These are phyloP conservation scores for Elaeis guineensis DNA, from an alignment of 176 grass and related monocot species.

Conservation along the genomic window DNA sequence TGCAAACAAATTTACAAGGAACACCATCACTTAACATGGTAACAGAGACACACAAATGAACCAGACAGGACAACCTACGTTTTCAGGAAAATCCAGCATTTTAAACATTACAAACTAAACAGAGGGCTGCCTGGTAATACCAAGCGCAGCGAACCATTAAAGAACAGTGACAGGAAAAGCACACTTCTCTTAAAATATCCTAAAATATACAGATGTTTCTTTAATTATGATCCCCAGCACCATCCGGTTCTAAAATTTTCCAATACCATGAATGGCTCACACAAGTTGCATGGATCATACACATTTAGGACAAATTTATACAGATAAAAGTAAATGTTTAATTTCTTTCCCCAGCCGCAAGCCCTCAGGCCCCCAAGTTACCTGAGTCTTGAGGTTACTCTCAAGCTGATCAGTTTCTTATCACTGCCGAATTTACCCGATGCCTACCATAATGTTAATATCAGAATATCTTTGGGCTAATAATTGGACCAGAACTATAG, in stretches of 20 bases:
- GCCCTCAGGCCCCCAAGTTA: neutral
- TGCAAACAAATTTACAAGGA: too few species aligned
- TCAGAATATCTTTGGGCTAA: conserved; percentile 9
- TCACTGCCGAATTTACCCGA: neutral
- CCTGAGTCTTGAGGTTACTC: neutral
- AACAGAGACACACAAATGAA: too few species aligned
- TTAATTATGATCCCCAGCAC: neutral
- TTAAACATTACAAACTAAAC: too few species aligned
- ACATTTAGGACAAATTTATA: neutral
- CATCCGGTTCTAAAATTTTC: neutral
- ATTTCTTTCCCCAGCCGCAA: neutral
- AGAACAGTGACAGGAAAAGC: too few species aligned
- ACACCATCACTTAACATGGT: too few species aligned
- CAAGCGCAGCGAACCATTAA: too few species aligned
- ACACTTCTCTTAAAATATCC: too few species aligned
- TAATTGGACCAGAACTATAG: neutral
- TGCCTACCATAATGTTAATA: neutral
- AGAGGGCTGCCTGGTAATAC: too few species aligned
- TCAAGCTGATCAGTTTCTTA: conserved; percentile 1
- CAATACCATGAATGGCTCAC: conserved; percentile 6
- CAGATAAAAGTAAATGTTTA: neutral
- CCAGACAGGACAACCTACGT: too few species aligned
- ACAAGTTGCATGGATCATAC: neutral
- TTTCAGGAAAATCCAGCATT: too few species aligned
- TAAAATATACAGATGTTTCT: neutral